A percentile compares a stretch with the other conserved stretches of the same genome.
These are phyloP conservation scores for Trichocladium antarcticum DNA, from an alignment of 495 filamentous ascomycete genomes.

Conservation along the genomic window DNA sequence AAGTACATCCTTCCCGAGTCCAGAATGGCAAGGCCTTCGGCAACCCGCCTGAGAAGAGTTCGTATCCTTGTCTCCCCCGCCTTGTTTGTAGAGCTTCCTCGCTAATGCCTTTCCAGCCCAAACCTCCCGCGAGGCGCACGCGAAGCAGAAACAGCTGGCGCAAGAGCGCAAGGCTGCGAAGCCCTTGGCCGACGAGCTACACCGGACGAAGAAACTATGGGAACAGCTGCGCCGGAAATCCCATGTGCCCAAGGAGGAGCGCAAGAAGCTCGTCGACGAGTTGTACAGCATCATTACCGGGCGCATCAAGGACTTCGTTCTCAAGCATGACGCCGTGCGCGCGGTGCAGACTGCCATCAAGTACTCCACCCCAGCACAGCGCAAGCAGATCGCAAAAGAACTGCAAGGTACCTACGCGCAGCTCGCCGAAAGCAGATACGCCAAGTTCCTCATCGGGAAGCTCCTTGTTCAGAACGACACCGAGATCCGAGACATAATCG, in stretches of 20 bases:
- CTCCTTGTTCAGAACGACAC: slow-evolving; percentile 78
- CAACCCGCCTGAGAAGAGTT: slow-evolving; percentile 27
- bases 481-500: slow-evolving; percentile 73
- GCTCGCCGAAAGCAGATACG: slow-evolving; percentile 86
- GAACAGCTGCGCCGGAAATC: slow-evolving; percentile 85
- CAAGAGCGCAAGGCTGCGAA: slow-evolving; percentile 86
- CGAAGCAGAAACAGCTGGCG: slow-evolving; percentile 79
- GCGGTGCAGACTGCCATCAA: slow-evolving; percentile 95
- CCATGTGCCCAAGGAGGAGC: slow-evolving; percentile 73
- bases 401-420: slow-evolving; percentile 73
- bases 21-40: slow-evolving; percentile 15
- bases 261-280: slow-evolving; percentile 76
- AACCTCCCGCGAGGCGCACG: slow-evolving; percentile 70
- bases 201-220: slow-evolving; percentile 93
- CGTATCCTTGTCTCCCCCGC: background rate
- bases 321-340: slow-evolving; percentile 95
- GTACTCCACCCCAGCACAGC: slow-evolving; percentile 74
- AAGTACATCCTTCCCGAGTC: slow-evolving; percentile 9
- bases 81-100: background rate
- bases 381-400: slow-evolving; percentile 76
- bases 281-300: slow-evolving; percentile 85
- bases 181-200: slow-evolving; percentile 78
- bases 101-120: slow-evolving; percentile 12
- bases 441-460: slow-evolving; percentile 93
- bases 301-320: slow-evolving; percentile 82